Percentiles rank a stretch among this genome's conserved stretches.
Evolutionary conservation across 805 yeast genomes (phyloP).

Genomic region (Metschnikowia colocasiae): DNA sequence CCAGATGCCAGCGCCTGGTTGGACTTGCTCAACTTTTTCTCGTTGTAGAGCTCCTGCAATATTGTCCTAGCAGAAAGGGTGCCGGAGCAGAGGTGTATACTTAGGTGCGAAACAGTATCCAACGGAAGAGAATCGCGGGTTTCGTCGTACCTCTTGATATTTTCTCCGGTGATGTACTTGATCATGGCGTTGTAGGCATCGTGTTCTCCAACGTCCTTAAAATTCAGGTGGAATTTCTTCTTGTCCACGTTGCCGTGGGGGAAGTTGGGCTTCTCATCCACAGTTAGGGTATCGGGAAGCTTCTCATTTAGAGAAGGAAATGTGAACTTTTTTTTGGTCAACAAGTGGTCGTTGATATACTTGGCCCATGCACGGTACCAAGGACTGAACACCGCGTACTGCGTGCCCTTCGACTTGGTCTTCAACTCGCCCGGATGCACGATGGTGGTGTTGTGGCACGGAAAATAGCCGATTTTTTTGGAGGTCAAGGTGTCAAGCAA

Average conservation of each 20-base stretch:
- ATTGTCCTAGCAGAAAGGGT: constrained; percentile 42
- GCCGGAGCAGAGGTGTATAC: constrained; percentile 47
- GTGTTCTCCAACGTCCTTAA: constrained; percentile 31
- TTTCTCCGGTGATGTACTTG: constrained; percentile 21
- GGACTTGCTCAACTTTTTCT: constrained; percentile 21
- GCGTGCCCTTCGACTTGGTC: constrained; percentile 35
- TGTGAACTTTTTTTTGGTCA: constrained; percentile 12
- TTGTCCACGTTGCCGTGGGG: constrained; percentile 18
- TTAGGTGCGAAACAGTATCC: constrained; percentile 39
- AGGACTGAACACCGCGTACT: constrained; percentile 43
- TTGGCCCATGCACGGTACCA: constrained; percentile 40
- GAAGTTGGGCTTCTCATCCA: constrained; percentile 14
- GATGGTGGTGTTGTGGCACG: constrained; percentile 40
- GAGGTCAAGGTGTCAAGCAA: constrained; percentile 16
- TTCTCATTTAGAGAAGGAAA: constrained; percentile 16
- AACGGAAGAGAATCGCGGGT: constrained; percentile 28
- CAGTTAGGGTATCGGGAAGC: constrained; percentile 7
- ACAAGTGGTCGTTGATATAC: constrained; percentile 21
- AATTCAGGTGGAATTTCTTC: constrained; percentile 21
- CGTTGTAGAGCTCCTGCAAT: constrained; percentile 26
- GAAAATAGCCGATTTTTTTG: constrained; percentile 20
- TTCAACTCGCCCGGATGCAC: constrained; percentile 38
- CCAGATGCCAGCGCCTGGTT: constrained; percentile 31
- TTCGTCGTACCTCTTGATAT: constrained; percentile 29
- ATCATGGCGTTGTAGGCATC: constrained; percentile 26